Evolutionary conservation across 2,329 filamentous ascomycete genomes (phyloP).

Genomic region (Fusarium sp.): DNA sequence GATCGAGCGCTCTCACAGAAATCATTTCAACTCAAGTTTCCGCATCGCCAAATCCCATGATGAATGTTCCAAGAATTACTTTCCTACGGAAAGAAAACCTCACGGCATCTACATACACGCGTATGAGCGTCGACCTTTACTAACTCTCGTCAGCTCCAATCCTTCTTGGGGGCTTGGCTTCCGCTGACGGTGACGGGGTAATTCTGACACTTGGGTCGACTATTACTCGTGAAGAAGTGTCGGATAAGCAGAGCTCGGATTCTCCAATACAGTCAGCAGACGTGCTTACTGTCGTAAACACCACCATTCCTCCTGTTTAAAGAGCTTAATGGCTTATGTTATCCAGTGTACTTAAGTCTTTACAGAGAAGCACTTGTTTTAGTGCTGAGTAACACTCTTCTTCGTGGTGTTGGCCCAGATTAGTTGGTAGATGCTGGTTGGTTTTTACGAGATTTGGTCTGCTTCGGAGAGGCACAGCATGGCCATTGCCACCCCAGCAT

Average conservation of each 20-base stretch:
- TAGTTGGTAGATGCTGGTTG: background rate
- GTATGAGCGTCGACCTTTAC: background rate
- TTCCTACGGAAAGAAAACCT: background rate
- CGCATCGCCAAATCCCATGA: background rate
- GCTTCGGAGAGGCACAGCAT: background rate
- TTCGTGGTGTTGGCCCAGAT: background rate
- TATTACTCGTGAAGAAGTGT: background rate
- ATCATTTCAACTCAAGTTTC: background rate
- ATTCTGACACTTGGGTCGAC: background rate
- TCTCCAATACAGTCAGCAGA: background rate
- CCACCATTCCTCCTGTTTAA: background rate
- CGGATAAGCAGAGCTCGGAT: background rate
- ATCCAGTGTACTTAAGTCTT: background rate
- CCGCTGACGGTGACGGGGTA: background rate
- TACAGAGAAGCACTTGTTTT: background rate
- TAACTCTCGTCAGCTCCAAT: background rate
- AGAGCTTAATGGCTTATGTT: background rate
- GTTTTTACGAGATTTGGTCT: background rate
- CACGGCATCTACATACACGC: background rate
- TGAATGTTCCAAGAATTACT: background rate
- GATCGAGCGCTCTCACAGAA: background rate
- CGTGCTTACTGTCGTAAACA: background rate
- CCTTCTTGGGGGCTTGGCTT: background rate
- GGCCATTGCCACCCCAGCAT: background rate
- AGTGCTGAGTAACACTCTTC: background rate